These are phyloP conservation scores for Marchantia paleacea DNA, from an alignment of 225 moss, liverwort and hornwort genomes.

Conservation along the genomic window DNA sequence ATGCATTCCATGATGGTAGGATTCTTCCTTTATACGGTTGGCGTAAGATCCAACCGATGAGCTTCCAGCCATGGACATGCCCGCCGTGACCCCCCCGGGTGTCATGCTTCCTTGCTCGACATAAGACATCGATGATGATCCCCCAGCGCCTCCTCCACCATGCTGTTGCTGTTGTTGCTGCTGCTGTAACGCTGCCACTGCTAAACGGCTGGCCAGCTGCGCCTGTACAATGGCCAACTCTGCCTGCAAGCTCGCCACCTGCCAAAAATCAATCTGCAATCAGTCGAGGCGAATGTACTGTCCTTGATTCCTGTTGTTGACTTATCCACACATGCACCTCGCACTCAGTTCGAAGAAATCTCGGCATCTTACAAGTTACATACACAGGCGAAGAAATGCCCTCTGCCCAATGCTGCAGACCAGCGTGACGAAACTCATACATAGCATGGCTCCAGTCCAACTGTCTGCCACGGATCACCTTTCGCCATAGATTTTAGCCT, in stretches of 20 bases:
- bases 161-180: constrained; percentile 46
- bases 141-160: constrained; percentile 30
- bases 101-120: constrained; percentile 5
- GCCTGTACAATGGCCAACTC: constrained; percentile 92
- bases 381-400: not conserved
- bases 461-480: constrained; percentile 21
- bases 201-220: constrained; percentile 71
- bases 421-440: not conserved
- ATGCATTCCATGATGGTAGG: constrained; percentile 62
- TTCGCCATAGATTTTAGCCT: not conserved
- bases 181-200: constrained; percentile 53
- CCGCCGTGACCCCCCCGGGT: not conserved
- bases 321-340: not conserved
- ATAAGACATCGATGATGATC: constrained; percentile 17
- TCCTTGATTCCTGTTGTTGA: not conserved
- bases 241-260: constrained; percentile 94
- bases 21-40: constrained; percentile 74
- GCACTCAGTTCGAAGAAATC: not conserved
- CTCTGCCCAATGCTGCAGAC: not conserved
- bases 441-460: constrained; percentile 10
- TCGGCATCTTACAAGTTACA: not conserved
- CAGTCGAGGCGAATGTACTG: not conserved
- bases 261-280: constrained; percentile 13
- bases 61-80: constrained; percentile 43
- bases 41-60: constrained; percentile 58